Evolutionary conservation across 1,284 basidiomycete species (phyloP).

Genomic region (Boletellus deceptivus): DNA sequence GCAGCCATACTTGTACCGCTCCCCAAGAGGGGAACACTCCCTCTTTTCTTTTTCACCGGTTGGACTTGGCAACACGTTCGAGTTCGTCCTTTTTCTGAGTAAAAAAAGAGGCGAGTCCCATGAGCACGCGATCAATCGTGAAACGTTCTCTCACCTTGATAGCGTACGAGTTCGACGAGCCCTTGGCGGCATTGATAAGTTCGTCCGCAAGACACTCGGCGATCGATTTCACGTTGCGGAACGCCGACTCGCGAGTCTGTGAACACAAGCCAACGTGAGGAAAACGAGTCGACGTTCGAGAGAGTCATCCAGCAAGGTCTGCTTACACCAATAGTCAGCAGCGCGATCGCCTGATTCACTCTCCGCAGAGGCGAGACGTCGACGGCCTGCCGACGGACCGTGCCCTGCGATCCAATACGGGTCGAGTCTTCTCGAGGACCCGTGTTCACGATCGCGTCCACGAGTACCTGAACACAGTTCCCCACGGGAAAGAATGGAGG

Average conservation of each 20-base stretch:
- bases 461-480: conserved; percentile 59
- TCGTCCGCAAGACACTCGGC: conserved; percentile 99
- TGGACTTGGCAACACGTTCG: conserved; percentile 99
- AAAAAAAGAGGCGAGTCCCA: neutral
- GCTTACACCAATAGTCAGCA: conserved; percentile 93
- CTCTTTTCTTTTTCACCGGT: conserved; percentile 74
- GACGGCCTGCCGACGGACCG: conserved; percentile 99
- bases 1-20: conserved; percentile 24
- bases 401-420: conserved; percentile 99
- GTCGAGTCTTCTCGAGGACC: conserved; percentile 99
- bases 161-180: conserved; percentile 99
- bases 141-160: conserved; percentile 73
- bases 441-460: conserved; percentile 99
- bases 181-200: conserved; percentile 99
- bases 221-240: conserved; percentile 99
- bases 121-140: neutral
- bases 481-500: neutral
- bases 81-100: conserved; percentile 89
- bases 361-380: conserved; percentile 98
- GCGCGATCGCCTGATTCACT: conserved; percentile 96
- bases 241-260: conserved; percentile 97
- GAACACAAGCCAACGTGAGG: neutral
- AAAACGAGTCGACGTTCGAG: neutral
- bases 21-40: neutral
- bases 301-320: neutral